Evolutionary conservation across 768 basidiomycete genomes (phyloP).

Genomic region (Leccinum imitatum): DNA sequence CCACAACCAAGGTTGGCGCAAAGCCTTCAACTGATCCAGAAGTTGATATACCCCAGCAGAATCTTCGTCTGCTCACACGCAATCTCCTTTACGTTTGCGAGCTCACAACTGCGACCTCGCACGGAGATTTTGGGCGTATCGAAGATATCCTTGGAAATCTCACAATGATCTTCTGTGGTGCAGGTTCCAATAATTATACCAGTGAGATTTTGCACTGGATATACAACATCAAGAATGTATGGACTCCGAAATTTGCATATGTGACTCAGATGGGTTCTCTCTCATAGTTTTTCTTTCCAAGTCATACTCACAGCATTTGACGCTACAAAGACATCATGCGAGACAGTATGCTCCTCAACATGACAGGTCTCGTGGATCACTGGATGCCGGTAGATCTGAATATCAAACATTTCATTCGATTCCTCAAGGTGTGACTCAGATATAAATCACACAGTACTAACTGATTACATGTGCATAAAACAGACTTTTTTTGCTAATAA

Average conservation of each 20-base stretch:
- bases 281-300: too few relatives aligned
- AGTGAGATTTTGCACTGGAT: conserved; percentile 19
- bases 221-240: conserved; percentile 29
- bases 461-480: not conserved
- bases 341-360: conserved; percentile 37
- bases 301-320: too few relatives aligned
- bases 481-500: conserved; percentile 30
- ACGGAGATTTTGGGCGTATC: conserved; percentile 35
- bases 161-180: conserved; percentile 19
- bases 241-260: conserved; percentile 34
- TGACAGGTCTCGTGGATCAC: conserved; percentile 32
- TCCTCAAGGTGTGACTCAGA: conserved; percentile 29
- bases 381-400: conserved; percentile 38
- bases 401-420: conserved; percentile 38
- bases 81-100: conserved; percentile 34
- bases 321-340: conserved; percentile 33
- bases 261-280: conserved; percentile 1
- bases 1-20: not conserved
- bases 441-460: too few relatives aligned
- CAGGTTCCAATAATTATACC: conserved; percentile 19
- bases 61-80: conserved; percentile 26
- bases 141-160: conserved; percentile 26
- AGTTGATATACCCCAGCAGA: conserved; percentile 24
- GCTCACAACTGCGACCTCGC: conserved; percentile 25
- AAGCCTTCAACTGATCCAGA: not conserved